phyloP scores from a whole-genome alignment of 2,329 filamentous ascomycete genomes.

The Fusarium verrucosum region DNA sequence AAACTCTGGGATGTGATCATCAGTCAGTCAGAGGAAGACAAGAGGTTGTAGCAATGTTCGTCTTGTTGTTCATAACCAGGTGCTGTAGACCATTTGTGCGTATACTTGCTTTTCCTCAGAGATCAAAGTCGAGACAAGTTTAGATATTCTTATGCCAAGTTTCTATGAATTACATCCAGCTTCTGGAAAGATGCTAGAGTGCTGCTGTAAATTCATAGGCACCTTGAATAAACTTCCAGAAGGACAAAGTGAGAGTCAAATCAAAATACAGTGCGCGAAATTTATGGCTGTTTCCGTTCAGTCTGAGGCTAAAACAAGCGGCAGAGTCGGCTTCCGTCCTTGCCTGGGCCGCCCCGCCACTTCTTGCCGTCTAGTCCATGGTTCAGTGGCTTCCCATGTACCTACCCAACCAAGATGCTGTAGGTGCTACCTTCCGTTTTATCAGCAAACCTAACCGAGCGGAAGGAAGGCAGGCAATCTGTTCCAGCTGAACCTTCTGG shows the following conservation, averaged over 20 bases:
- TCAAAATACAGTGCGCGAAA: conserved; percentile 17
- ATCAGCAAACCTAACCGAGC: conserved; percentile 2
- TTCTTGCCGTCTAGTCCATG: neutral
- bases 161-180: neutral
- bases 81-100: neutral
- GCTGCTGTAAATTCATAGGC: neutral
- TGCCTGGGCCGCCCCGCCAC: conserved; percentile 22
- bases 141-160: neutral
- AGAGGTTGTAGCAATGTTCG: neutral
- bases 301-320: conserved; percentile 18
- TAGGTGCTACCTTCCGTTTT: conserved; percentile 17
- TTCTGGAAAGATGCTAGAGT: neutral
- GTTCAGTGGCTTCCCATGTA: conserved; percentile 27
- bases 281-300: neutral
- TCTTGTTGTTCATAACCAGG: neutral
- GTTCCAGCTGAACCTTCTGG: neutral
- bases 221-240: neutral
- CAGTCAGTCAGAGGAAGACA: neutral
- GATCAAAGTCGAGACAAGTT: too few species aligned
- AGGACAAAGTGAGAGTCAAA: neutral
- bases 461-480: conserved; percentile 12
- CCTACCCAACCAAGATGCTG: conserved; percentile 16
- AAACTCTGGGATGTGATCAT: neutral
- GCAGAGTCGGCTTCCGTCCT: conserved; percentile 23
- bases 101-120: too few species aligned